A percentile compares a stretch with the other conserved stretches of the same genome.
phyloP scores from a whole-genome alignment of 169 alveolate species.

The Condylostoma magnum region DNA sequence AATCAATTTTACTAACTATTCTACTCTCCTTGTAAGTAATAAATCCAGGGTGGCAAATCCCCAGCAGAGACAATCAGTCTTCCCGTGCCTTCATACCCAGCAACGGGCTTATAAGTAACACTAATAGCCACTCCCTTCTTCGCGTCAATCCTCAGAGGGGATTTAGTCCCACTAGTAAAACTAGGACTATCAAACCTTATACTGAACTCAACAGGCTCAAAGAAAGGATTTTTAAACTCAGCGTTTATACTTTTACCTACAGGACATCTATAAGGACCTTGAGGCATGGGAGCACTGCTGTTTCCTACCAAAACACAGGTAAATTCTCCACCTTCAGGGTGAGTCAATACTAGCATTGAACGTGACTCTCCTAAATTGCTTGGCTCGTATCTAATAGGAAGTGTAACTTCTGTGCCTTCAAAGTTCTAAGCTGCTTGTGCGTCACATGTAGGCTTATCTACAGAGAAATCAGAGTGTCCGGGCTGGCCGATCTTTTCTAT shows the following conservation, averaged over 20 bases:
- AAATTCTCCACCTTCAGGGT: slow-evolving; percentile 87
- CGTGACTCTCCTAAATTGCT: slow-evolving; percentile 71
- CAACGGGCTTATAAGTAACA: slow-evolving; percentile 53
- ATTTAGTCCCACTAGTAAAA: slow-evolving; percentile 78
- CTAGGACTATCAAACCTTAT: slow-evolving; percentile 85
- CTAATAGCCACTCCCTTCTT: slow-evolving; percentile 50
- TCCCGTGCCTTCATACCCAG: slow-evolving; percentile 59
- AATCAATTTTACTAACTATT: no score
- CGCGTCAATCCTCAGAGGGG: slow-evolving; percentile 77
- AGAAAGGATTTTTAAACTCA: slow-evolving; percentile 85
- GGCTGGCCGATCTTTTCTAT: slow-evolving; percentile 46
- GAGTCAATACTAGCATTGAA: slow-evolving; percentile 68
- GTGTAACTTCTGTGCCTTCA: slow-evolving; percentile 71
- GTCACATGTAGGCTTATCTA: slow-evolving; percentile 58
- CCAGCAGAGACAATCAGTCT: slow-evolving; percentile 66
- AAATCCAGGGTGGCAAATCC: slow-evolving; percentile 53
- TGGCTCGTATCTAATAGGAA: slow-evolving; percentile 83
- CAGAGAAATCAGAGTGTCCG: slow-evolving; percentile 57
- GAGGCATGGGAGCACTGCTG: slow-evolving; percentile 82
- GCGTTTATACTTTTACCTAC: slow-evolving; percentile 74
- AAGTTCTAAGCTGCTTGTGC: slow-evolving; percentile 71
- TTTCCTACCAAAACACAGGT: slow-evolving; percentile 79
- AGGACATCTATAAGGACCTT: slow-evolving; percentile 64
- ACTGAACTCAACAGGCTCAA: slow-evolving; percentile 79
- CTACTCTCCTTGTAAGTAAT: slow-evolving; percentile 29